Percentiles rank a stretch among this genome's conserved stretches.
phyloP scores from a whole-genome alignment of 1,139 yeast genomes.

The Suhomyces bribrorum region DNA sequence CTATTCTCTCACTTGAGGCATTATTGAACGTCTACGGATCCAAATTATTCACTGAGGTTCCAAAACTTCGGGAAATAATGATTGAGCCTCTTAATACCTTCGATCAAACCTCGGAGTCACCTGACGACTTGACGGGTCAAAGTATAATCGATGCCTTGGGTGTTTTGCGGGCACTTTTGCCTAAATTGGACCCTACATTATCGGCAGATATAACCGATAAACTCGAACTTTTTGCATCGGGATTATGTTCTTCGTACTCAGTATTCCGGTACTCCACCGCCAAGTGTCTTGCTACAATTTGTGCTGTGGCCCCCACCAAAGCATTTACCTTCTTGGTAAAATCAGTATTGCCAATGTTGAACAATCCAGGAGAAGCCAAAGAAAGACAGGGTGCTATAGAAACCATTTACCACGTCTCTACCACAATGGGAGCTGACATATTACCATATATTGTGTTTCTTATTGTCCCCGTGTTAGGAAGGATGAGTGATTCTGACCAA shows the following conservation, averaged over 20 bases:
- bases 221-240: constrained; percentile 55
- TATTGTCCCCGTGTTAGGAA: constrained; percentile 93
- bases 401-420: constrained; percentile 80
- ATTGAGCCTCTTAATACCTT: constrained; percentile 58
- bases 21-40: constrained; percentile 53
- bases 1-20: constrained; percentile 66
- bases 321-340: constrained; percentile 84
- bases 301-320: constrained; percentile 69
- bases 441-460: constrained; percentile 93
- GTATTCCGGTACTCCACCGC: constrained; percentile 91
- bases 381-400: constrained; percentile 95
- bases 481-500: constrained; percentile 94
- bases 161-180: constrained; percentile 71
- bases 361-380: constrained; percentile 71
- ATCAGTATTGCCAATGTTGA: constrained; percentile 74
- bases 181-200: constrained; percentile 55
- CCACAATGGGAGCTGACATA: constrained; percentile 84
- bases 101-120: constrained; percentile 32
- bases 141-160: constrained; percentile 85
- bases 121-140: constrained; percentile 66
- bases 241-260: constrained; percentile 68
- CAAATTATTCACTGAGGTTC: constrained; percentile 58
- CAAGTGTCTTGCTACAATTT: constrained; percentile 81
- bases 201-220: constrained; percentile 50
- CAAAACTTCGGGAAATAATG: constrained; percentile 68